These are phyloP conservation scores for Choiromyces venosus DNA, from an alignment of 495 filamentous ascomycete species.

Conservation along the genomic window DNA sequence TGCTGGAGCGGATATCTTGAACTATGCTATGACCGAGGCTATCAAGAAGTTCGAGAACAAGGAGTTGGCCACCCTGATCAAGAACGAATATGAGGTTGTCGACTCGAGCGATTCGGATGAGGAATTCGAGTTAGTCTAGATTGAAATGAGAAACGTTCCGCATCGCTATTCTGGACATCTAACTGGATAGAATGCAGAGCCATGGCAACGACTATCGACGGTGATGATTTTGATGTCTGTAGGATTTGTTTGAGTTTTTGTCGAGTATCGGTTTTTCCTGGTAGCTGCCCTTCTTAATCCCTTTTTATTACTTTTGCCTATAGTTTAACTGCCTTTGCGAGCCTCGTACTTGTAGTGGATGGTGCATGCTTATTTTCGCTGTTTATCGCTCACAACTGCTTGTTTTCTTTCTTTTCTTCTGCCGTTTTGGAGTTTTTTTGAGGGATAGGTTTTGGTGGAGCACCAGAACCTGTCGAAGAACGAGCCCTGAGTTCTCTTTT, in stretches of 20 bases:
- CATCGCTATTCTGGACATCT: neutral
- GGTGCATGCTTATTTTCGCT: neutral
- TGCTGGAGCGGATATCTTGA: constrained; percentile 26
- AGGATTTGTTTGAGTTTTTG: neutral
- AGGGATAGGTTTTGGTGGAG: constrained; percentile 4
- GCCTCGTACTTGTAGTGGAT: neutral
- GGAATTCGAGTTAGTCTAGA: constrained; percentile 37
- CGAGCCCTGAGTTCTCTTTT: neutral
- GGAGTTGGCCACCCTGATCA: constrained; percentile 37
- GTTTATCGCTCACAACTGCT: constrained; percentile 11
- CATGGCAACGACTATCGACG: neutral
- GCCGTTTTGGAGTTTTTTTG: neutral
- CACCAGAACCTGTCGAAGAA: neutral
- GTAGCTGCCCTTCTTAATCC: neutral
- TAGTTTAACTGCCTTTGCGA: neutral
- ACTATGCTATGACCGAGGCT: constrained; percentile 36
- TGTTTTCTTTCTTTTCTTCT: constrained; percentile 7
- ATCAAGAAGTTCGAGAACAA: constrained; percentile 41
- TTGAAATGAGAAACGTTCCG: neutral
- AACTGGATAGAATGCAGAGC: neutral
- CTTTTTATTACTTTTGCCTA: neutral
- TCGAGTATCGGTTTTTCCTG: neutral
- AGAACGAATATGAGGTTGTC: constrained; percentile 40
- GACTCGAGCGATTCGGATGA: constrained; percentile 36
- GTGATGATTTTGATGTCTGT: constrained; percentile 2